Conservation (phyloP, 108 stramenopile species). For the Fistulifera solaris region DNA sequence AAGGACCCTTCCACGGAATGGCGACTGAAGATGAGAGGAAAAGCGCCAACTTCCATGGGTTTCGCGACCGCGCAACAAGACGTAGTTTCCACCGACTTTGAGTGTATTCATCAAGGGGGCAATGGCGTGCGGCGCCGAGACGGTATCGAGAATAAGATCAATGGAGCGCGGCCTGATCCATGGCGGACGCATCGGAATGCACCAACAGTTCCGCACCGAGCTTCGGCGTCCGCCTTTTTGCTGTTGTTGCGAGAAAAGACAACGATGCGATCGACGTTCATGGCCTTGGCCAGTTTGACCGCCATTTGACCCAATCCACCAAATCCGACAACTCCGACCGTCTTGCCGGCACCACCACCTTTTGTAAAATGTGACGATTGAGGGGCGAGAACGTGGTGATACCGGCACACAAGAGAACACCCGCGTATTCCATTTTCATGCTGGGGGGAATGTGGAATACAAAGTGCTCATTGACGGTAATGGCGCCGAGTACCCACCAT, state of each 20-base stretch:
- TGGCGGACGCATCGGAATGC: slow-evolving; percentile 21
- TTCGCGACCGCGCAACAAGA: slow-evolving; percentile 22
- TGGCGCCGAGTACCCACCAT: slow-evolving; percentile 30
- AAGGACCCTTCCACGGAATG: slow-evolving; percentile 21
- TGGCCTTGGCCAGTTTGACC: slow-evolving; percentile 41
- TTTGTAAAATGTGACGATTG: slow-evolving; percentile 24
- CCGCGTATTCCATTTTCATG: slow-evolving; percentile 20
- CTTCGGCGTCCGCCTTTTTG: slow-evolving; percentile 30
- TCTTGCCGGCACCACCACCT: slow-evolving; percentile 19
- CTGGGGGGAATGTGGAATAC: slow-evolving; percentile 33
- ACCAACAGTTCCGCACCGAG: slow-evolving; percentile 31
- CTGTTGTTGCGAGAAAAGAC: slow-evolving; percentile 30
- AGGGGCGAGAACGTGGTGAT: slow-evolving; percentile 50
- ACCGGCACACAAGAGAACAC: slow-evolving; percentile 51
- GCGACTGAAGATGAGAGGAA: slow-evolving; percentile 13
- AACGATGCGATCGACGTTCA: slow-evolving; percentile 27
- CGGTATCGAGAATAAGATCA: slow-evolving; percentile 42
- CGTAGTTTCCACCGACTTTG: slow-evolving; percentile 21
- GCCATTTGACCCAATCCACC: slow-evolving; percentile 59
- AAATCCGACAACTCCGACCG: slow-evolving; percentile 43
- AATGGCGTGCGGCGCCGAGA: slow-evolving; percentile 28
- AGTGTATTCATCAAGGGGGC: slow-evolving; percentile 18
- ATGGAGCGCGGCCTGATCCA: slow-evolving; percentile 25
- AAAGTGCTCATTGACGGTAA: slow-evolving; percentile 34
- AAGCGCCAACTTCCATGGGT: slow-evolving; percentile 14